Evolutionary conservation across 768 basidiomycete species (phyloP).

Genomic region (Pleurotus tuoliensis): DNA sequence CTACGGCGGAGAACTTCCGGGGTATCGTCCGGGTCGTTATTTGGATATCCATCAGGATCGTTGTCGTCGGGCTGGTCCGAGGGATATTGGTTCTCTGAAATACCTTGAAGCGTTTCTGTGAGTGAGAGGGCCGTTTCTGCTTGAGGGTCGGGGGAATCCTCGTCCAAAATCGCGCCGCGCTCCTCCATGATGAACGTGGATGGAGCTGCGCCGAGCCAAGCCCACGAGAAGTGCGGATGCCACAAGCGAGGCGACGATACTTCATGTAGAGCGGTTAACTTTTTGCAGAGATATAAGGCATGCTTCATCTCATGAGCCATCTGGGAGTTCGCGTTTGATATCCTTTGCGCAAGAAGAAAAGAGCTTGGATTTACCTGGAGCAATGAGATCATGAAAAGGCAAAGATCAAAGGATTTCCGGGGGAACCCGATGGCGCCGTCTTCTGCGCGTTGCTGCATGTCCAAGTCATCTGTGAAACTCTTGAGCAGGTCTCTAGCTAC

Average conservation of each 20-base stretch:
- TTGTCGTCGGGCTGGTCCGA: constrained; percentile 3
- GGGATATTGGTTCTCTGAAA: constrained; percentile 22
- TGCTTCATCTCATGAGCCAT: constrained; percentile 38
- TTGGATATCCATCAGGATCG: neutral
- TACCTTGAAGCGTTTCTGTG: constrained; percentile 28
- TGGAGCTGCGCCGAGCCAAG: constrained; percentile 40
- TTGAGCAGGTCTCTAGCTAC: constrained; percentile 26
- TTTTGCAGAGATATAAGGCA: constrained; percentile 29
- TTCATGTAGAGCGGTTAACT: constrained; percentile 26
- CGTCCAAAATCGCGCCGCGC: constrained; percentile 12
- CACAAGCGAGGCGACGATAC: constrained; percentile 30
- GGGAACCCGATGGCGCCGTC: constrained; percentile 19
- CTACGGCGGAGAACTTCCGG: neutral
- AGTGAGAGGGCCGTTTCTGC: constrained; percentile 19
- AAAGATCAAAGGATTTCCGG: constrained; percentile 28
- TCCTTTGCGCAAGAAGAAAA: neutral
- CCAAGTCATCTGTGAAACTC: constrained; percentile 26
- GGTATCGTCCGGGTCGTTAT: neutral
- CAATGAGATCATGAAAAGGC: constrained; percentile 38
- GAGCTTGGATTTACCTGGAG: constrained; percentile 31
- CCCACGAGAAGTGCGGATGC: constrained; percentile 34
- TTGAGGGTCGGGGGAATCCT: constrained; percentile 14
- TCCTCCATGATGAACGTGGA: constrained; percentile 18
- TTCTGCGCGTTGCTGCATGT: constrained; percentile 19
- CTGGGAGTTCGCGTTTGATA: constrained; percentile 17